Conservation (phyloP, 257 asterid genomes). For the Salvia splendens region DNA sequence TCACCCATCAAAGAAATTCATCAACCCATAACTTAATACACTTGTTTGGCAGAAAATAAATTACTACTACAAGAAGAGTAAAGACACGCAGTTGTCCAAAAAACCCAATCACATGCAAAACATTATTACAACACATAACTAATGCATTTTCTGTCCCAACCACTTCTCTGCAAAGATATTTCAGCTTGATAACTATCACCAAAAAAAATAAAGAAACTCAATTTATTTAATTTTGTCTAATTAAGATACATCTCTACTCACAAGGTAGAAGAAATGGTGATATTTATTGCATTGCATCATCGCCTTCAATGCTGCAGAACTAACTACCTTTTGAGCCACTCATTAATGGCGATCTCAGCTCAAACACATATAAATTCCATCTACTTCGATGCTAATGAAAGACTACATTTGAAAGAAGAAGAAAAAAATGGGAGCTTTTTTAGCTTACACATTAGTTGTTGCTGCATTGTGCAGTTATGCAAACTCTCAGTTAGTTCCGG, state of each 20-base stretch:
- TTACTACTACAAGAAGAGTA: constrained; percentile 19
- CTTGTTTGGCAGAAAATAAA: constrained; percentile 1
- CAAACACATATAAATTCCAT: constrained; percentile 12
- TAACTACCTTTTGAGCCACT: constrained; percentile 41
- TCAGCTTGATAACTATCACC: background rate
- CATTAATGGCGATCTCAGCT: constrained; percentile 60
- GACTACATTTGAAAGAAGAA: background rate
- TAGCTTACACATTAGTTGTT: constrained; percentile 34
- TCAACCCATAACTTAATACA: background rate
- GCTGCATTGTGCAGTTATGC: constrained; percentile 29
- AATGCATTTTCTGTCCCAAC: constrained; percentile 44
- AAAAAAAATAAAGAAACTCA: no score
- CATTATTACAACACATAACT: constrained; percentile 34
- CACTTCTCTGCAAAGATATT: constrained; percentile 28
- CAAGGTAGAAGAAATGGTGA: constrained; percentile 3
- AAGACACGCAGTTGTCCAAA: constrained; percentile 32
- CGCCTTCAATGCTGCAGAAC: constrained; percentile 51
- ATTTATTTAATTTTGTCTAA: no score
- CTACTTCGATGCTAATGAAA: no score
- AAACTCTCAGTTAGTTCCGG: constrained; percentile 73
- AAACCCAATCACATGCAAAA: constrained; percentile 47
- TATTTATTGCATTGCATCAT: constrained; percentile 27
- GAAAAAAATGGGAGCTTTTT: constrained; percentile 31
- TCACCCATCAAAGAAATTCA: no score
- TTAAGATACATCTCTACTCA: no score